Conservation (phyloP, 768 basidiomycete species). For the Piloderma croceum region DNA sequence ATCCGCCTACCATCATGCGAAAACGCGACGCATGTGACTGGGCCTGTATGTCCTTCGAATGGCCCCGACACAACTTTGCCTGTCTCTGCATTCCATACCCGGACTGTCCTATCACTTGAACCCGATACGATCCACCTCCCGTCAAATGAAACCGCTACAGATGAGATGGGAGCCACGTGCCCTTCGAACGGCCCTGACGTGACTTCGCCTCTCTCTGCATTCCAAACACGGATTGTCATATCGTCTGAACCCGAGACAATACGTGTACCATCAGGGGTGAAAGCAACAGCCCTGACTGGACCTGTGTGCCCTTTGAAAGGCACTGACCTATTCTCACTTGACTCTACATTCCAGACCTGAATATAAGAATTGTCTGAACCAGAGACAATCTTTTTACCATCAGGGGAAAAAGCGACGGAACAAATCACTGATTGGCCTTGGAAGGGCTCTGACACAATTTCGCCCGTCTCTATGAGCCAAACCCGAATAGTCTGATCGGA, state of each 20-base stretch:
- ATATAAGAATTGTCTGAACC: slow-evolving; percentile 31
- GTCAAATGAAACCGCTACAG: slow-evolving; percentile 16
- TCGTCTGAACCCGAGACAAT: too few species aligned
- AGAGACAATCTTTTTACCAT: slow-evolving; percentile 18
- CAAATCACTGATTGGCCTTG: too few species aligned
- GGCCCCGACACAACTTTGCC: too few species aligned
- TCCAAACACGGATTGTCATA: too few species aligned
- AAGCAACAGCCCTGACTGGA: too few species aligned
- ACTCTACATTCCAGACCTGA: slow-evolving; percentile 14
- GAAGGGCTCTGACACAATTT: too few species aligned
- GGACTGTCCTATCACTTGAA: slow-evolving; percentile 9
- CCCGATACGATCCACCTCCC: slow-evolving; percentile 16
- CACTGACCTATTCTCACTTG: neutral
- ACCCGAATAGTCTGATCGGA: slow-evolving; percentile 12
- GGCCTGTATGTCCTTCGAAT: too few species aligned
- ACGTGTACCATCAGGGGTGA: too few species aligned
- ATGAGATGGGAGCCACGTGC: slow-evolving; percentile 12
- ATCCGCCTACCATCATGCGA: too few species aligned
- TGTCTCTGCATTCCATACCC: slow-evolving; percentile 15
- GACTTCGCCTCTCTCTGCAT: slow-evolving; percentile 6
- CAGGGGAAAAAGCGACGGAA: slow-evolving; percentile 25
- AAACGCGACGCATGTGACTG: too few species aligned
- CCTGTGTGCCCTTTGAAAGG: slow-evolving; percentile 1
- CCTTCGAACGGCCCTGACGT: slow-evolving; percentile 12
- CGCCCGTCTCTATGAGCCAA: too few species aligned